Base-by-base conservation (phyloP, 2,329 filamentous ascomycete species). In the Fusarium sp. region DNA sequence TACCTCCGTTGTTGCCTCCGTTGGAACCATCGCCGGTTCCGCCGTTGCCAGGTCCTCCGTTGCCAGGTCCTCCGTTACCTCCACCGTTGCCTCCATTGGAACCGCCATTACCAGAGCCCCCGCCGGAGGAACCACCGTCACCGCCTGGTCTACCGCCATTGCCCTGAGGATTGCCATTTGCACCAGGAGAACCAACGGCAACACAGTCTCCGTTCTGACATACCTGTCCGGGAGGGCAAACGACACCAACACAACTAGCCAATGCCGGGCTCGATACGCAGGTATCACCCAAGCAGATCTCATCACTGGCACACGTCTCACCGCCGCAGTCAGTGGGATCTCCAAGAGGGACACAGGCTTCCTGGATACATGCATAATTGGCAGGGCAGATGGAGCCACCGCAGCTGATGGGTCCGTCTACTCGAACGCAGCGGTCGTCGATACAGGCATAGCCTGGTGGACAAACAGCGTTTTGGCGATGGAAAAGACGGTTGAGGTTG, bases 321-420 rank as follows among this genome's bases (percentile, higher is more conserved):
- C 54, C 54, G 18, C 60, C 72, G 23, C 73, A 76, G 25, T 58
- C 21, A 4, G 42, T 33, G 5, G 71, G 37, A 25, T 74, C 45
- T 4, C 46, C 57, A 10, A 66, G 48, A 16, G 57, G 23, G 2
- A 76, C 63, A 4, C 73, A 76, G 6, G 58, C 49, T 5, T 54
- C 49, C 9, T 62, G 46, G 12, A 76, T 44, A 7, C 73, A 76
- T 16, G 64, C 69, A 12, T 67, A 44, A 21, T 64, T 61, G 10
- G 21, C 10, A 3, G 63, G 66, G 19, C 73, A 76, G 4, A 49
- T 37, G 14, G 59, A 18, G 4, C 42, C 48, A 1, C 56, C 64
- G 8, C 73, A 76, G 27, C 23, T 57, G 4, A 10, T n/a, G 2
- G 70, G 52, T 14, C 45, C 60, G 6, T 61, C 44, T n/a, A 72